Conservation (phyloP, 2,329 filamentous ascomycete genomes). For the Clonostachys solani region DNA sequence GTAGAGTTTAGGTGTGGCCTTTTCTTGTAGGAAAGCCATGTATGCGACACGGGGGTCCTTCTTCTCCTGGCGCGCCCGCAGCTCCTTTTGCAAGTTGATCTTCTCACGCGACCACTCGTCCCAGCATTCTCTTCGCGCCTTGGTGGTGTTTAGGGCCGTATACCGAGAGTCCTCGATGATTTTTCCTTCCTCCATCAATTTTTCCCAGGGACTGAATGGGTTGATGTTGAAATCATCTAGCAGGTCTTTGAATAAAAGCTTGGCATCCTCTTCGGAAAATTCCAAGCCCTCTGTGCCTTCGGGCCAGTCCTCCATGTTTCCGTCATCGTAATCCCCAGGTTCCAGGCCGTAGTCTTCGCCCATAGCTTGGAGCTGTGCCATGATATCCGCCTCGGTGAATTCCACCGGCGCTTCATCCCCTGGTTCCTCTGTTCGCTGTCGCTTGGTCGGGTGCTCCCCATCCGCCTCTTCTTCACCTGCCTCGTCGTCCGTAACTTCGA, state of each 20-base stretch:
- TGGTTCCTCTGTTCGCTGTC: conserved; percentile 43
- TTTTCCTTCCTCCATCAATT: conserved; percentile 74
- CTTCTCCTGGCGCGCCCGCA: conserved; percentile 71
- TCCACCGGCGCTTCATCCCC: conserved; percentile 57
- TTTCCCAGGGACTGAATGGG: conserved; percentile 91
- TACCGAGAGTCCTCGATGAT: conserved; percentile 86
- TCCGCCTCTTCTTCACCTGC: conserved; percentile 21
- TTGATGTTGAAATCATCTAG: conserved; percentile 78
- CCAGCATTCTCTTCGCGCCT: conserved; percentile 75
- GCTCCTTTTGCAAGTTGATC: conserved; percentile 68
- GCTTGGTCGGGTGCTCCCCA: conserved; percentile 53
- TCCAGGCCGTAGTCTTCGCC: conserved; percentile 79
- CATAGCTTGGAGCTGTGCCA: conserved; percentile 86
- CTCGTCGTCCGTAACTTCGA: conserved; percentile 54
- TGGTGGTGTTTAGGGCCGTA: conserved; percentile 77
- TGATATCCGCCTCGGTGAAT: conserved; percentile 92
- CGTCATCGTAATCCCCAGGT: conserved; percentile 71
- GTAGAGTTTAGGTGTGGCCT: conserved; percentile 87
- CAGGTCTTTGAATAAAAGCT: conserved; percentile 77
- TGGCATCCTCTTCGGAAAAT: conserved; percentile 72
- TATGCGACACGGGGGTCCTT: conserved; percentile 81
- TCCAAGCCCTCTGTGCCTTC: conserved; percentile 68
- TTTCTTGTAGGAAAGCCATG: conserved; percentile 72
- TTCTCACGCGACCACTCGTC: conserved; percentile 77
- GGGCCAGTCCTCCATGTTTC: conserved; percentile 55